Conservation (phyloP, 345 rosid species). For the Rhizophora mangle region DNA sequence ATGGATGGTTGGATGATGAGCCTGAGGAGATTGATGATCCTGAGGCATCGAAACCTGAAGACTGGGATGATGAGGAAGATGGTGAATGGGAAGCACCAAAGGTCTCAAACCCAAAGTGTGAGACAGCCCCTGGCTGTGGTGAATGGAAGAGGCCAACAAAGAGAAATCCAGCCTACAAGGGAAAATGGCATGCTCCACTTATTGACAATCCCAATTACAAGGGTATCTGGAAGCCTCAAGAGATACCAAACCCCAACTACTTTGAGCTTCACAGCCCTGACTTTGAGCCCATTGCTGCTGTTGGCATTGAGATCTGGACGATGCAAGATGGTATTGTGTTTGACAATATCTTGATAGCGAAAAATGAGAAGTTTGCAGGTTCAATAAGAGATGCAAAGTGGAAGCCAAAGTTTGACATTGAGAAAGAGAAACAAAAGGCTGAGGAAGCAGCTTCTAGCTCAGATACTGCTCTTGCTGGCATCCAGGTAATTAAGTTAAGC, state of each 20-base stretch:
- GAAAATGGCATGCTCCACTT: slow-evolving; percentile 73
- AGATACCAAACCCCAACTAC: slow-evolving; percentile 74
- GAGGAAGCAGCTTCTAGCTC: slow-evolving; percentile 59
- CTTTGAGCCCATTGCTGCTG: slow-evolving; percentile 74
- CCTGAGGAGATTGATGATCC: slow-evolving; percentile 89
- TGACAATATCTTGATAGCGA: slow-evolving; percentile 68
- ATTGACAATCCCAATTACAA: slow-evolving; percentile 82
- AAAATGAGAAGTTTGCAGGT: slow-evolving; percentile 60
- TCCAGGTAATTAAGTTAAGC: slow-evolving; percentile 32
- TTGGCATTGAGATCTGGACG: slow-evolving; percentile 92
- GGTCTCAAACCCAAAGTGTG: slow-evolving; percentile 77
- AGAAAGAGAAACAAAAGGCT: slow-evolving; percentile 72
- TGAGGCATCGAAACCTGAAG: slow-evolving; percentile 83
- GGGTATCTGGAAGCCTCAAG: slow-evolving; percentile 82
- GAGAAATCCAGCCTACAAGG: slow-evolving; percentile 82
- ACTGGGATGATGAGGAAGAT: slow-evolving; percentile 95
- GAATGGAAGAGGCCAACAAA: slow-evolving; percentile 85
- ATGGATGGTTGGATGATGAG: slow-evolving; percentile 89
- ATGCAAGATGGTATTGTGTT: slow-evolving; percentile 89
- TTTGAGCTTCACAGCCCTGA: slow-evolving; percentile 70
- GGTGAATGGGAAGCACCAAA: slow-evolving; percentile 93
- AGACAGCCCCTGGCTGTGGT: slow-evolving; percentile 76
- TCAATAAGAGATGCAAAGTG: slow-evolving; percentile 46
- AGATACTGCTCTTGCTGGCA: slow-evolving; percentile 41
- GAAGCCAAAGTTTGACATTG: slow-evolving; percentile 66